Evolutionary conservation across 1,284 basidiomycete genomes (phyloP).

Genomic region (Laetiporus sulphureus): DNA sequence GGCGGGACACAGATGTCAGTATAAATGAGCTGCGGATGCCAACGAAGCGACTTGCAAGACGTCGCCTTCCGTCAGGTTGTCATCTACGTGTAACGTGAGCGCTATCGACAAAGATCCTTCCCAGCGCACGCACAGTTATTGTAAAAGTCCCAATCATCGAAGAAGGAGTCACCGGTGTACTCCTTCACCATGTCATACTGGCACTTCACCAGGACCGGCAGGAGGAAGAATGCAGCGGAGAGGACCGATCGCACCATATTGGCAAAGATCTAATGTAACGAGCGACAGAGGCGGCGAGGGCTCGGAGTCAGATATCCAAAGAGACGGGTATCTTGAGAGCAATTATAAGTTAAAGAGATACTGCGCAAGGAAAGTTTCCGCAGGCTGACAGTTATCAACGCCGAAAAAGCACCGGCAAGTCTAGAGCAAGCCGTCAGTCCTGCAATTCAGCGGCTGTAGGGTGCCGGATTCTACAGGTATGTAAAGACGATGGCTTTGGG

Average conservation of each 20-base stretch:
- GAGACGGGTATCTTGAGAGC: no score
- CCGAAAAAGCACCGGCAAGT: background rate
- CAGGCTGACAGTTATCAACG: conserved; percentile 2
- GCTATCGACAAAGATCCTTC: background rate
- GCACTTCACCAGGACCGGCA: conserved; percentile 15
- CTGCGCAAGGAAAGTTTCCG: no score
- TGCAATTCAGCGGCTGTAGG: background rate
- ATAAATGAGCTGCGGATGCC: background rate
- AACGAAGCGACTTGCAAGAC: conserved; percentile 37
- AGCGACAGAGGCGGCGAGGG: background rate
- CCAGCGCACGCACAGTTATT: conserved; percentile 22
- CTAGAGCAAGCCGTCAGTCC: background rate
- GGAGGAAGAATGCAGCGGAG: conserved; percentile 9
- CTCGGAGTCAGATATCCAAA: no score
- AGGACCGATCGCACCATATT: conserved; percentile 12
- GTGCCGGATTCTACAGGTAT: no score
- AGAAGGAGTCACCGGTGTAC: conserved; percentile 31
- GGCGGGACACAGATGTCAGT: background rate
- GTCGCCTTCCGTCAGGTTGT: conserved; percentile 70
- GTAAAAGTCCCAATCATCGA: conserved; percentile 35
- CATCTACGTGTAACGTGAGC: conserved; percentile 35
- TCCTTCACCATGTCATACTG: conserved; percentile 29
- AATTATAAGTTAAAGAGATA: no score
- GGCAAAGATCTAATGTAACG: conserved; percentile 1
- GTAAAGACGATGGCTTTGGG: background rate